Evolutionary conservation across 2,329 filamentous ascomycete genomes (phyloP), one percentile per base, ranked within the genome.

Genomic region (Ascosphaera aggregata): DNA sequence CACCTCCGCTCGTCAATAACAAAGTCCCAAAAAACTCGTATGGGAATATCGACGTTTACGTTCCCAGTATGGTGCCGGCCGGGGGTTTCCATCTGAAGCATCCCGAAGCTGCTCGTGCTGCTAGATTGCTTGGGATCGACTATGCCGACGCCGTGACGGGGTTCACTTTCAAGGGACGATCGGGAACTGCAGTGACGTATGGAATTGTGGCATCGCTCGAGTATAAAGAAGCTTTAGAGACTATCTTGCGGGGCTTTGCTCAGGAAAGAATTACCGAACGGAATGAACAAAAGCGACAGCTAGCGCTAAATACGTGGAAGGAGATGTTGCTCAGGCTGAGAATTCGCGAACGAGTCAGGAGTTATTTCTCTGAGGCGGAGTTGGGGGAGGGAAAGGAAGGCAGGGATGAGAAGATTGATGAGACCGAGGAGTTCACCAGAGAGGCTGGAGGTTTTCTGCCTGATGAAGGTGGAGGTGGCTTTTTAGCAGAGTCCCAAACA

Each of bases 61-160:
- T 71, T 0, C 65, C 71, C 0, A 71, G 62, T 20, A 76, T 76
- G 72, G 62, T 75, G 5, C 72, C 72, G 2, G 50, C 59, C 11
- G 72, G 72, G 2, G 72, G 62, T n/a, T 55, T 60, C 11, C 71
- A 76, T 45, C 57, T 76, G 19, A 59, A 58, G 38, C 62, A 69
- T 43, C 54, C 62, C 11, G 61, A 76, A 38, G 76, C 80, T 1
- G 63, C 69, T 1, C 69, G 69, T 38, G 86, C 86, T 1, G 82
- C 84, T 1, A 72, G 69, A 41, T 59, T 85, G 1, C 56, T 94
- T 1, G 75, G 75, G 0, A 66, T 95, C 15, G 84, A 95, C 56
- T 92, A 79, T 53, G 81, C 81, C 2, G 81, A 86, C 22, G 89
- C 89, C 0, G 71, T 98, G 3, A 89, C 77, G 0, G 86, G 86